Base-by-base conservation (phyloP, 2,329 filamentous ascomycete genomes). In the Raffaelea albimanens region DNA sequence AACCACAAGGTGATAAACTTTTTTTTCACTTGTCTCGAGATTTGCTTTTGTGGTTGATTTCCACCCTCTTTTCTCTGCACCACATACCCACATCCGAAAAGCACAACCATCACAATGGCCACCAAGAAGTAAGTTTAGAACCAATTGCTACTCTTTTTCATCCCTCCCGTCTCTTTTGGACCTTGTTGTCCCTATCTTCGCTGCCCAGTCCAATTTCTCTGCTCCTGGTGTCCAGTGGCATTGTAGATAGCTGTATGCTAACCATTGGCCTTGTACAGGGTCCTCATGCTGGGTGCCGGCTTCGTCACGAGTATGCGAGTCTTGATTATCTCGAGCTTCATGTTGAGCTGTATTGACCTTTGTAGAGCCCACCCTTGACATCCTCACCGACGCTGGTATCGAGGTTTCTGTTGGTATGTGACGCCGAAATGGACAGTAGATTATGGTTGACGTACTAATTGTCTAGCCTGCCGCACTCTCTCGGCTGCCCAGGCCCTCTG, bases 401-500 rank as follows among this genome's bases (percentile, higher is more conserved):
- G 59, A 69, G 47, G 79, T 85, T 45, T 83, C 79, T n/a, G 78
- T 84, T 55, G 79, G 78, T 82, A 70, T 54, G 73, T 41, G 16
- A 7, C 41, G 29, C 25, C 46, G 4, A 29, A 7, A 29, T 29
- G 25, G 13, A 7, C 13, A 7, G 13, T 29, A 7, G 25, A n/a
- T n/a, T 29, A 29, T 29, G 7, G 13, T 11, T 16, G 7, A 31
- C 19, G 21, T 48, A 18, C 20, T 40, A 38, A 33, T 11, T 46
- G 18, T 16, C 13, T 56, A 87, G 87, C 89, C 58, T 95, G 88
- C 76, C 75, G 89, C 64, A 91, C 85, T 40, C 75, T 95, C 48
- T 79, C 83, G 58, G 79, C 72, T 46, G 88, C 90, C 49, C 71
- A 94, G 75, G 79, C 80, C 58, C 82, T 96, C 54, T 77, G 78